Percentiles rank a stretch among this genome's conserved stretches.
These are phyloP conservation scores for Moesziomyces globuligerus DNA, from an alignment of 1,284 basidiomycete species.

Conservation along the genomic window DNA sequence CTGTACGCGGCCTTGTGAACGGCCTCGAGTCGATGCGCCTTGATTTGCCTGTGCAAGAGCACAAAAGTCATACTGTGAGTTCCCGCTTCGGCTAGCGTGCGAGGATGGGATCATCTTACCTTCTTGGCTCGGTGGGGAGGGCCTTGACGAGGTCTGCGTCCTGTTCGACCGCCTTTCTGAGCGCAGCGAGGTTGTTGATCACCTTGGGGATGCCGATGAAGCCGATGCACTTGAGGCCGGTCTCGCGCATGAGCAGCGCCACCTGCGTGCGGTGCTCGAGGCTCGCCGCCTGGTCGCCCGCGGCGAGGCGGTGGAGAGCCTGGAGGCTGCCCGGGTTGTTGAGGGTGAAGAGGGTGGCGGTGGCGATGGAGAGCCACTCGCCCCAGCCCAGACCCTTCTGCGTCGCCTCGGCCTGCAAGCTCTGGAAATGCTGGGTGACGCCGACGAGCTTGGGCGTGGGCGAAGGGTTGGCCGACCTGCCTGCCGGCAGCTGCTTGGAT, in stretches of 20 bases:
- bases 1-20: constrained; percentile 55
- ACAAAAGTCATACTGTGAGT: background rate
- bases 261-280: constrained; percentile 73
- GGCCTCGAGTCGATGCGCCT: constrained; percentile 24
- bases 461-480: constrained; percentile 72
- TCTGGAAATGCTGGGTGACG: constrained; percentile 70
- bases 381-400: constrained; percentile 74
- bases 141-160: constrained; percentile 53
- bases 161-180: constrained; percentile 59
- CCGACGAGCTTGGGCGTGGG: constrained; percentile 75
- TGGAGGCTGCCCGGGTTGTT: constrained; percentile 83
- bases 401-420: constrained; percentile 75
- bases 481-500: constrained; percentile 41
- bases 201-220: constrained; percentile 87
- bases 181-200: constrained; percentile 66
- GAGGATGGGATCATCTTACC: constrained; percentile 25
- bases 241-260: constrained; percentile 88
- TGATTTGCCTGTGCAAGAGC: constrained; percentile 37
- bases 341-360: constrained; percentile 81
- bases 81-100: background rate
- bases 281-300: constrained; percentile 68
- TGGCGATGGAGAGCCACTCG: constrained; percentile 86
- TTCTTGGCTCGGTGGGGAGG: constrained; percentile 56
- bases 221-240: constrained; percentile 90
- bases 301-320: constrained; percentile 80